Percentiles rank a stretch among this genome's conserved stretches.
Conservation (phyloP, 768 basidiomycete species). For the Termitomyces sp. region DNA sequence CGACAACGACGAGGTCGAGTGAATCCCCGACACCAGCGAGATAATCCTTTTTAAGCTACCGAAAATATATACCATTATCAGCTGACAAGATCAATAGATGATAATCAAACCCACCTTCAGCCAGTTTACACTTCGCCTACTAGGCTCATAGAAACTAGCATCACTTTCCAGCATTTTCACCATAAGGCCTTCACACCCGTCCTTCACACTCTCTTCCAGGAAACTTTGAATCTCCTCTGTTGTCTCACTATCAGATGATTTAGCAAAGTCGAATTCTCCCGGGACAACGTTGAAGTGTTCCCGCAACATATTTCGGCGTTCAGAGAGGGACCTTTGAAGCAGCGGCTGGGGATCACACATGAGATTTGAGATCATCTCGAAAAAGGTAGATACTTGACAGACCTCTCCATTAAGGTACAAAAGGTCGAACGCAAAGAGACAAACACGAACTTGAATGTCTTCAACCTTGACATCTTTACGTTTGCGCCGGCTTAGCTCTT, state of each 20-base stretch:
- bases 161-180: constrained; percentile 96
- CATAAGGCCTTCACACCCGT: constrained; percentile 99
- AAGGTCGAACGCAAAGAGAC: constrained; percentile 93
- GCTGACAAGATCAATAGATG: background rate
- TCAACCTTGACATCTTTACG: constrained; percentile 97
- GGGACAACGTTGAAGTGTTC: constrained; percentile 78
- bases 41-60: constrained; percentile 97
- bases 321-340: constrained; percentile 66
- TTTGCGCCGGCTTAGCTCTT: constrained; percentile 90
- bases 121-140: constrained; percentile 95
- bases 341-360: constrained; percentile 50
- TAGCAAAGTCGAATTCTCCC: constrained; percentile 92
- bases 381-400: constrained; percentile 15
- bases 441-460: constrained; percentile 95
- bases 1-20: constrained; percentile 95
- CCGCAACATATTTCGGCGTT: constrained; percentile 71
- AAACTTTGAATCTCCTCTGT: constrained; percentile 93
- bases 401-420: constrained; percentile 98
- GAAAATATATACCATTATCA: background rate
- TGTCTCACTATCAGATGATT: constrained; percentile 81
- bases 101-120: constrained; percentile 61
- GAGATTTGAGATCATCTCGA: background rate
- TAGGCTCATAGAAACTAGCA: constrained; percentile 93
- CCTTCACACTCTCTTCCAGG: constrained; percentile 94
- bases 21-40: constrained; percentile 95